Percentiles rank a stretch among this genome's conserved stretches.
Conservation (phyloP, 2,329 filamentous ascomycete species). For the Ustulina deusta region DNA sequence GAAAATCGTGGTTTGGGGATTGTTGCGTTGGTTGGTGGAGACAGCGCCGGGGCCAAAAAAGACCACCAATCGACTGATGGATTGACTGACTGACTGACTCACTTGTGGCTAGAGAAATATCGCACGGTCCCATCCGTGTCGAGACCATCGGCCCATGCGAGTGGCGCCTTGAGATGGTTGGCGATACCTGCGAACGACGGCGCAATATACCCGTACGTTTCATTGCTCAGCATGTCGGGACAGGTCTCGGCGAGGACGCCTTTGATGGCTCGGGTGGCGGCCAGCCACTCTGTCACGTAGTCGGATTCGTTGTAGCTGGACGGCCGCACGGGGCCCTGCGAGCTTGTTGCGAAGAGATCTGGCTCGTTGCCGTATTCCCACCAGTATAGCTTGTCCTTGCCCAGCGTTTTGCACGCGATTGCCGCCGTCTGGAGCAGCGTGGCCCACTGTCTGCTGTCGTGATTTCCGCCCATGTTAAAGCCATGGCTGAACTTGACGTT, state of each 20-base stretch:
- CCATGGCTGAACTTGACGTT: slow-evolving; percentile 69
- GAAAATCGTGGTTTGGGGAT: not conserved
- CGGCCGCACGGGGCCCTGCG: slow-evolving; percentile 65
- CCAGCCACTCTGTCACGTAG: slow-evolving; percentile 70
- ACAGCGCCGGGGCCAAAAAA: not conserved
- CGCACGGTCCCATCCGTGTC: slow-evolving; percentile 62
- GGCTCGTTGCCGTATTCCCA: slow-evolving; percentile 76
- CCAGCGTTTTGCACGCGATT: slow-evolving; percentile 68
- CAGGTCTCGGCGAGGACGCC: slow-evolving; percentile 60
- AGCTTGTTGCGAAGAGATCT: slow-evolving; percentile 67
- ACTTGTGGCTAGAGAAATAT: slow-evolving; percentile 71
- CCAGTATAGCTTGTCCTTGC: slow-evolving; percentile 61
- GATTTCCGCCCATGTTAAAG: slow-evolving; percentile 69
- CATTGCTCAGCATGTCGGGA: slow-evolving; percentile 58
- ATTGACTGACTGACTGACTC: too few species aligned
- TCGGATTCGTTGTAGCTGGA: slow-evolving; percentile 64
- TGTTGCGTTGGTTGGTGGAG: not conserved
- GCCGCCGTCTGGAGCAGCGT: slow-evolving; percentile 67
- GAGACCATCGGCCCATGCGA: slow-evolving; percentile 66
- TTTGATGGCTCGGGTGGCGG: slow-evolving; percentile 64
- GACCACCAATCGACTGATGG: too few species aligned
- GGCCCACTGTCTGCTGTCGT: slow-evolving; percentile 59
- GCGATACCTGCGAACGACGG: slow-evolving; percentile 67
- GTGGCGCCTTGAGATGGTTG: slow-evolving; percentile 64
- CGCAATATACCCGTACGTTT: slow-evolving; percentile 64